Evolutionary conservation across 352 stramenopile species (phyloP).

Genomic region (Thalassiosira allenii): DNA sequence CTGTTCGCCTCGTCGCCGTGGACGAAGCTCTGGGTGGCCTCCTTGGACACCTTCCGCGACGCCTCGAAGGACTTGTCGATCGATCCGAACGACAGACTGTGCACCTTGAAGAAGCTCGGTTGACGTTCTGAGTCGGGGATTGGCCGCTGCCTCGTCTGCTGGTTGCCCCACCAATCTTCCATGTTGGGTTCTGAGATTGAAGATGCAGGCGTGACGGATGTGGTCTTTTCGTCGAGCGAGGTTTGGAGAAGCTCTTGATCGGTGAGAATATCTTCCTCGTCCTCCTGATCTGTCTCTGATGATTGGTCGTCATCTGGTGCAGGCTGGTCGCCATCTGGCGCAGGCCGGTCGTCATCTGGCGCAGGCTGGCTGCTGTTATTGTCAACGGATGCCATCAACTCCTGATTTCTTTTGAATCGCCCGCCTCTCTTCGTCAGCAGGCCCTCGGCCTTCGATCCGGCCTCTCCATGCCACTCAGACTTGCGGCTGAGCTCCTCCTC

Average conservation of each 20-base stretch:
- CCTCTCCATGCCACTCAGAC: slow-evolving; percentile 14
- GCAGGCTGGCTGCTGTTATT: no score
- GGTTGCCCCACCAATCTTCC: slow-evolving; percentile 13
- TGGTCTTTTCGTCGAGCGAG: slow-evolving; percentile 1
- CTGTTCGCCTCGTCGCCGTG: slow-evolving; percentile 8
- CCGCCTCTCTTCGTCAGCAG: not conserved
- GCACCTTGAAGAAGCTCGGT: not conserved
- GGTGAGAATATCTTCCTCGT: not conserved
- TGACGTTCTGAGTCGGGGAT: not conserved
- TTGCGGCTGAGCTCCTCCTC: slow-evolving; percentile 14
- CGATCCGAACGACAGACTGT: not conserved
- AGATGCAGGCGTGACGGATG: not conserved
- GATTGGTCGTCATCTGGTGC: no score
- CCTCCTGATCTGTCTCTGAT: no score
- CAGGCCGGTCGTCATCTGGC: no score
- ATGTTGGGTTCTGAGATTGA: not conserved
- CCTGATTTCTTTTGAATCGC: not conserved
- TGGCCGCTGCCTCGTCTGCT: not conserved
- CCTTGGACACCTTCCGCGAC: slow-evolving; percentile 2
- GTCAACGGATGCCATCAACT: no score
- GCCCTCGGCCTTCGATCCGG: no score
- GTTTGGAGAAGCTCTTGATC: slow-evolving; percentile 7
- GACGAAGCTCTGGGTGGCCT: slow-evolving; percentile 7
- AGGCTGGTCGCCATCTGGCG: no score
- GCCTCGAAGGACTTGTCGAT: no score